Base-by-base conservation (phyloP, 768 basidiomycete species). In the Pleurotus sapidus region DNA sequence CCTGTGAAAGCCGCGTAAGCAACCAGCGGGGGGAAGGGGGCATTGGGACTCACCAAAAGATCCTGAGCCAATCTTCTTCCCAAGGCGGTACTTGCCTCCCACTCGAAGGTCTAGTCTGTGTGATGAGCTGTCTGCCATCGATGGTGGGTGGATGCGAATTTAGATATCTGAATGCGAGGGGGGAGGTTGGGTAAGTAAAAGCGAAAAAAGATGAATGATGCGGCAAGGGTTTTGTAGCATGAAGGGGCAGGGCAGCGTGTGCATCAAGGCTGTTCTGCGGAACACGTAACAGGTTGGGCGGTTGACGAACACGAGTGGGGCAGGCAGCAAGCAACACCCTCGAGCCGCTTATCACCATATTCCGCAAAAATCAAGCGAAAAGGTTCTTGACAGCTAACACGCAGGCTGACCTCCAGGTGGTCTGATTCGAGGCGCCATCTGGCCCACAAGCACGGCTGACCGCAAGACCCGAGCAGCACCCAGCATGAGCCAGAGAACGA, bases 1-100 rank as follows among this genome's bases (percentile, higher is more conserved):
- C 95, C 96, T 96, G 46, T 20, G 9, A 34, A 34, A 34, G 30
- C 9, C 30, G 9, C 30, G 30, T 34, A 34, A 34, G 30, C 30
- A 34, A 34, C 9, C 8, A 34, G 30, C 30, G 30, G 30, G 8
- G 30, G 30, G 11, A 34, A 11, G 30, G 30, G 30, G 9, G 30
- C 30, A 11, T 11, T 40, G 37, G 17, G 53, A 79, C 89, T 68
- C 66, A 96, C 95, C 94, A 67, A 98, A 98, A 46, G 95, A 98
- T 61, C 96, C 96, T 34, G 94, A 96, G 61, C 96, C 96, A 68
- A 98, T 98, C 89, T 98, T 98, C 84, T 97, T 97, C 60, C 96
- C 96, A 63, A 98, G 87, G 68, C 96, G 86, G 81, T 98, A 98
- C 77, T 98, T 94, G 65, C 92, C 93, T 66, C 92, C 92, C 46